Evolutionary conservation across 140 eudicot species (phyloP), one percentile per base, ranked within the genome.

Genomic region (Senecio squalidus): DNA sequence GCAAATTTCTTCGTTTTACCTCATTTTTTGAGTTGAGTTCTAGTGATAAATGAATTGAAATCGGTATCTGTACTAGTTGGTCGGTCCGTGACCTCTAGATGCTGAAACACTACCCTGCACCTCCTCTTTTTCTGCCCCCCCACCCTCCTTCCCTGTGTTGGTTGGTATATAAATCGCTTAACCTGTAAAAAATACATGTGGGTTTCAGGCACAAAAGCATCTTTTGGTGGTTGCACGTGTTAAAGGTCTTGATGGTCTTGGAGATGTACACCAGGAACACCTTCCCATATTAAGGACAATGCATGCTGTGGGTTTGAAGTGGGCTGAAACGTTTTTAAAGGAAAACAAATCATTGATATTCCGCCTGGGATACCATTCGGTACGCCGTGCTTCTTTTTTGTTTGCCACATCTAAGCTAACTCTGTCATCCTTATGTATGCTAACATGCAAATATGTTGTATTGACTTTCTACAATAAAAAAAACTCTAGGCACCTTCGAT

Each of bases 341-440:
- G 95, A 84, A 61, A 75, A 92, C 14, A 66, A 79, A 13, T 69
- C 89, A 38, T 63, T 87, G 74, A 50, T 66, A 8, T 92, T 92
- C 73, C 98, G 98, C 17, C 79, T 87, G 67, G 98, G 98, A 65
- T 92, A 81, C 57, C 98, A 92, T 74, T 87, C 96, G 60, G 98
- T 92, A 78, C 11, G n/a, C n/a, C n/a, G 86, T 72, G 17, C 33
- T 48, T 15, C 40, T 47, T 39, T 69, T 29, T 20, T 67, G 36
- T 25, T 43, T 68, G 60, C 59, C 43, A 36, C 43, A 36, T 36
- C 43, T 8, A 36, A 7, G 13, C 43, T 3, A 3, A 0, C 43
- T 15, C 11, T 11, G n/a, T n/a, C n/a, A n/a, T n/a, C n/a, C n/a
- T n/a, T n/a, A n/a, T n/a, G n/a, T n/a, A n/a, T n/a, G n/a, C n/a